Evolutionary conservation across 2,329 filamentous ascomycete species (phyloP), one percentile per base, ranked within the genome.

Genomic region (Colletotrichum siamense): DNA sequence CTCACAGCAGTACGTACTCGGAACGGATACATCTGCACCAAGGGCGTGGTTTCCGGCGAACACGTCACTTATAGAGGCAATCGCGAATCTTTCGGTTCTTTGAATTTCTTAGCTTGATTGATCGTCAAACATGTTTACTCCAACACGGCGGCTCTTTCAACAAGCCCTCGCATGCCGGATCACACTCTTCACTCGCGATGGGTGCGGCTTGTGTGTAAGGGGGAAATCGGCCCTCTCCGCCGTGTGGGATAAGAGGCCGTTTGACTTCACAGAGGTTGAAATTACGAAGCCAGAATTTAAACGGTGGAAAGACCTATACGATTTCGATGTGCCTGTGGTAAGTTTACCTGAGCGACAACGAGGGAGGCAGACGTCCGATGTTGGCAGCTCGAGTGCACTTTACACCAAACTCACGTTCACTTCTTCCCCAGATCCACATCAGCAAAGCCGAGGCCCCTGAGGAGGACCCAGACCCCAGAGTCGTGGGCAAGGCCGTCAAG

Each of bases 241-340:
- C 12, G 93, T 96, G 10, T 94, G 91, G 90, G 91, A 94, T 73
- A 84, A 86, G 32, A 87, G 93, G 30, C 93, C 92, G 0, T 95
- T 96, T 83, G 89, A 89, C 22, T 95, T 92, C 83, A 87, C 88
- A 9, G 94, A 96, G 83, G 88, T 95, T 77, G 89, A 96, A 81
- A 91, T 96, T 65, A 91, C 94, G 85, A 89, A 90, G 65, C 88
- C 90, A 0, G 90, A 92, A 30, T 89, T 89, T 18, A 90, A 91
- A 77, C 85, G 87, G 28, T 96, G 95, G 95, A 92, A 91, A 80
- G 89, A 93, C 65, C 81, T 95, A 2, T 96, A 96, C 82, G 94
- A 96, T 74, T 95, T 96, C 82, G 95, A 96, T 79, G 94, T 95
- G 9, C 95, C 95, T 0, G 95, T 96, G 81, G 94, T 96, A 87